Evolutionary conservation across 106 monocot species (phyloP).

Genomic region (Platanthera zijinensis): DNA sequence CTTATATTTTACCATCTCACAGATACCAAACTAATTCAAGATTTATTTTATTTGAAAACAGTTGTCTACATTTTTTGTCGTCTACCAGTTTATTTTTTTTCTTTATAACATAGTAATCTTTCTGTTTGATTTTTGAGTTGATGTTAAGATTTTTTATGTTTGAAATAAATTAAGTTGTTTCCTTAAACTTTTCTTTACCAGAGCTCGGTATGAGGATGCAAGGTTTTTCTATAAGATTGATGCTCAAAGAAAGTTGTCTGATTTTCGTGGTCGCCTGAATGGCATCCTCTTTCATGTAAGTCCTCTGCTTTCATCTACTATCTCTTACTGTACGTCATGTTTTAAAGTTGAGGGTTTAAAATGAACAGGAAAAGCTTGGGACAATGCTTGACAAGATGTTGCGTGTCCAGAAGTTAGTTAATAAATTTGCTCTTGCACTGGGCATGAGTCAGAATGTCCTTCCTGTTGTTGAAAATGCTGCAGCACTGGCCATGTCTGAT

Average conservation of each 20-base stretch:
- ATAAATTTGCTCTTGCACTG: conserved; percentile 43
- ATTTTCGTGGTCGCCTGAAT: conserved; percentile 59
- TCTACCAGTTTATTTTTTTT: background rate
- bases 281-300: conserved; percentile 98
- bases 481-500: conserved; percentile 90
- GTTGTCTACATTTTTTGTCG: background rate
- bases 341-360: conserved; percentile 8
- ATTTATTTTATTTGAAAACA: too few species aligned
- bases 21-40: too few species aligned
- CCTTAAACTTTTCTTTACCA: conserved; percentile 18
- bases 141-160: background rate
- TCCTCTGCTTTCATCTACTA: background rate
- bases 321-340: background rate
- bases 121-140: background rate
- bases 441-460: conserved; percentile 42
- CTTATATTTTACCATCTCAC: too few species aligned
- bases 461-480: conserved; percentile 56
- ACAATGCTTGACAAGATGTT: conserved; percentile 85
- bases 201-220: conserved; percentile 97
- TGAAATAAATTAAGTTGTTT: background rate
- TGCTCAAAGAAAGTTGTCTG: conserved; percentile 63
- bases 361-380: conserved; percentile 78
- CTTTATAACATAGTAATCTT: background rate
- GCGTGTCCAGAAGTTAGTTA: conserved; percentile 55
- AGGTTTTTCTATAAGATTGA: conserved; percentile 93